Conservation (phyloP, 2,329 filamentous ascomycete species). For the Penicillium capsulatum region DNA sequence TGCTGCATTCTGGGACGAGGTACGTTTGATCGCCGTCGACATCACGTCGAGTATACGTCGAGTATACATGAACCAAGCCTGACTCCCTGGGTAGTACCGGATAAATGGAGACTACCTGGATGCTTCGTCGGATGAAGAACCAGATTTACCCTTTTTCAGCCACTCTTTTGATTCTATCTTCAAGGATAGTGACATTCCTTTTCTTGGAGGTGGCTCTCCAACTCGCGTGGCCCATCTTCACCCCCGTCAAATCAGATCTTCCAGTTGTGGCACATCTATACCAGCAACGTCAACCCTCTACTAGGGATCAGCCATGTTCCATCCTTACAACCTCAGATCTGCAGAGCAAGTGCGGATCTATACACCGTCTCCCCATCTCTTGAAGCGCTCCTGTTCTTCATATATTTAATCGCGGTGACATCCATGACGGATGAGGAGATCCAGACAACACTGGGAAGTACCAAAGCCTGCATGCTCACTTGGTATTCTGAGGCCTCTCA, state of each 20-base stretch:
- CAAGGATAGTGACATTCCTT: conserved; percentile 55
- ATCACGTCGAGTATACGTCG: not conserved
- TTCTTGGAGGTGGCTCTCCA: conserved; percentile 47
- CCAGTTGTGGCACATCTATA: conserved; percentile 20
- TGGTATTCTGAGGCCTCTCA: conserved; percentile 42
- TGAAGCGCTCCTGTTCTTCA: conserved; percentile 52
- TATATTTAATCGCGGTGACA: conserved; percentile 58
- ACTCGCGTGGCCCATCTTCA: conserved; percentile 10
- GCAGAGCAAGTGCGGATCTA: conserved; percentile 55
- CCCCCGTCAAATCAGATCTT: conserved; percentile 17
- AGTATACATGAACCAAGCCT: not conserved
- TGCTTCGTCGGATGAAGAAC: conserved; percentile 56
- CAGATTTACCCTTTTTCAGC: conserved; percentile 53
- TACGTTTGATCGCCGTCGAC: not conserved
- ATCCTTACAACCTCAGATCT: conserved; percentile 57
- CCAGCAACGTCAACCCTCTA: conserved; percentile 43
- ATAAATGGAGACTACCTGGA: conserved; percentile 48
- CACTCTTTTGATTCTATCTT: conserved; percentile 59
- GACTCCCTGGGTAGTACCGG: conserved; percentile 43
- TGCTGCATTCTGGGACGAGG: conserved; percentile 17
- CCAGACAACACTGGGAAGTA: conserved; percentile 31
- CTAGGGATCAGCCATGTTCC: conserved; percentile 63
- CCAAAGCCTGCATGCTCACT: conserved; percentile 27
- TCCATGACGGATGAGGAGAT: conserved; percentile 56
- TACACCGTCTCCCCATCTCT: conserved; percentile 39